Evolutionary conservation across 495 filamentous ascomycete genomes (phyloP).

Genomic region (Hyaloscypha hepaticicola): DNA sequence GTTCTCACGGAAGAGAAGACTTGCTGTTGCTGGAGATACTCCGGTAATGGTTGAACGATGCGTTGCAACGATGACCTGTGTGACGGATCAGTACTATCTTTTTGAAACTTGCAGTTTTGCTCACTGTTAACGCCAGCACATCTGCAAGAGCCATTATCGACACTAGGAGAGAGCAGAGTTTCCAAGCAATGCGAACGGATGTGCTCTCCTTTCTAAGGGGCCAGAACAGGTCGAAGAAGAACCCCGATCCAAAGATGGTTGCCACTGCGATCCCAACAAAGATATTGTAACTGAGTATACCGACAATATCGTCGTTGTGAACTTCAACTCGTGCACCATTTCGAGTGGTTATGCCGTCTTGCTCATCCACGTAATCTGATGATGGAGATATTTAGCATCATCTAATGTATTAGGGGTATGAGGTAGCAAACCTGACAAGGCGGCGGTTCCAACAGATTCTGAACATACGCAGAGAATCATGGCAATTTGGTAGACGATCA

Average conservation of each 20-base stretch:
- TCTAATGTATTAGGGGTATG: not conserved
- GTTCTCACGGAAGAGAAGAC: conserved; percentile 32
- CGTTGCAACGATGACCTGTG: conserved; percentile 42
- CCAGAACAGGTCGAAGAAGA: conserved; percentile 57
- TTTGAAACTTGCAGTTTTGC: not conserved
- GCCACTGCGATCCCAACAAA: conserved; percentile 53
- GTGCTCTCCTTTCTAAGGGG: conserved; percentile 47
- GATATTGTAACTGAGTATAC: conserved; percentile 50
- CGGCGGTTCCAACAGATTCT: conserved; percentile 49
- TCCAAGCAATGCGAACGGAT: conserved; percentile 47
- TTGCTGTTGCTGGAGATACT: conserved; percentile 30
- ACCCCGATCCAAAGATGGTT: conserved; percentile 51
- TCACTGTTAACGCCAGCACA: conserved; percentile 43
- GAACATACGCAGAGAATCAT: conserved; percentile 54
- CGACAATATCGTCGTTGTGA: conserved; percentile 50
- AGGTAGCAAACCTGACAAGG: conserved; percentile 42
- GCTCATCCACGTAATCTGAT: conserved; percentile 49
- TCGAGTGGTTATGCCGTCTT: conserved; percentile 39
- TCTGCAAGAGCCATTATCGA: conserved; percentile 41
- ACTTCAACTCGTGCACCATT: conserved; percentile 32
- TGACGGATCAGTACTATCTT: not conserved
- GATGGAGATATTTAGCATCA: not conserved
- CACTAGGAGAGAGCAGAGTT: conserved; percentile 43
- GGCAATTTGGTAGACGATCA: conserved; percentile 53
- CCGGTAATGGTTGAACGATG: conserved; percentile 39